Evolutionary conservation across 2,329 filamentous ascomycete species (phyloP).

Genomic region (Colletotrichum shisoi): DNA sequence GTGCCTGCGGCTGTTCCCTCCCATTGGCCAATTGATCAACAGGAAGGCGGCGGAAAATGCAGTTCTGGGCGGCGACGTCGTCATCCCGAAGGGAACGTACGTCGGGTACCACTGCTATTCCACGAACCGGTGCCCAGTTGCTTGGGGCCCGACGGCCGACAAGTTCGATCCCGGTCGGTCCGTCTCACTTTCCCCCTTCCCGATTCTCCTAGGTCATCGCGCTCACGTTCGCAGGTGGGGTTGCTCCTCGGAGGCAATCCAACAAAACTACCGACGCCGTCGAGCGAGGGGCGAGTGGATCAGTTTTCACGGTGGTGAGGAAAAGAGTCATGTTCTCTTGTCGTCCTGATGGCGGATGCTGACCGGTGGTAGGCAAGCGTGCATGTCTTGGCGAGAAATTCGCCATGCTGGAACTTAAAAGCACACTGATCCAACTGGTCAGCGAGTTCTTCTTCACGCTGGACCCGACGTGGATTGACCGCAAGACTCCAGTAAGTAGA

Average conservation of each 20-base stretch:
- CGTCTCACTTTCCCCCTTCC: background rate
- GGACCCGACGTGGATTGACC: conserved; percentile 46
- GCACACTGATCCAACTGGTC: conserved; percentile 48
- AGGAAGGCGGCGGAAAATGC: conserved; percentile 46
- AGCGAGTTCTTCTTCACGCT: conserved; percentile 44
- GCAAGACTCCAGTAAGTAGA: conserved; percentile 48
- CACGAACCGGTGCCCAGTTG: conserved; percentile 48
- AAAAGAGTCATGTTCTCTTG: background rate
- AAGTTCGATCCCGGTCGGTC: conserved; percentile 50
- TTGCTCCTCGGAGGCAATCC: conserved; percentile 47
- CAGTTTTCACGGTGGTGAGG: conserved; percentile 51
- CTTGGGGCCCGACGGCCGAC: conserved; percentile 48
- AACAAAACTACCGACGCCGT: conserved; percentile 47
- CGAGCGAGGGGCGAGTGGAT: conserved; percentile 52
- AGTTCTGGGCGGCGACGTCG: conserved; percentile 45
- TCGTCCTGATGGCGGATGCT: background rate
- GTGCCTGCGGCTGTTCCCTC: conserved; percentile 57
- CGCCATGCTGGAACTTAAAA: conserved; percentile 50
- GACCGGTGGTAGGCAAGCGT: conserved; percentile 40
- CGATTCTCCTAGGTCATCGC: background rate
- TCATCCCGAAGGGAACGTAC: conserved; percentile 50
- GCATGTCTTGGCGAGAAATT: conserved; percentile 54
- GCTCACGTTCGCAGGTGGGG: conserved; percentile 47
- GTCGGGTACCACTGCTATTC: conserved; percentile 54
- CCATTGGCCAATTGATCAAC: conserved; percentile 60